Base-by-base conservation (phyloP, 345 rosid genomes). In the Stellera chamaejasme region DNA sequence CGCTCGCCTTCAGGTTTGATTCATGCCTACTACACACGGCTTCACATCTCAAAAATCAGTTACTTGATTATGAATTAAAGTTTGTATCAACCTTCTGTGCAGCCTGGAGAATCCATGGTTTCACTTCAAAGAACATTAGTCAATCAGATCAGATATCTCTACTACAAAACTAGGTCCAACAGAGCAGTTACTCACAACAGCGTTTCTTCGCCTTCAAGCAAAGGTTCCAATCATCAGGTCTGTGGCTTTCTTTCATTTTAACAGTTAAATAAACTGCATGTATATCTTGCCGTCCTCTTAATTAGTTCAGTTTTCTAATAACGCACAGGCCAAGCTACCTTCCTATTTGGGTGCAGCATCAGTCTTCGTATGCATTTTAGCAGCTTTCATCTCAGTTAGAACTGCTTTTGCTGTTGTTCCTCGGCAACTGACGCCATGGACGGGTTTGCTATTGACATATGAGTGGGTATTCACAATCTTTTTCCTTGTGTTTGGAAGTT, bases 391-490 rank as follows among this genome's bases (percentile, higher is more conserved):
- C 56, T 69, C 96, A 66, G 47, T 83, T 64, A 87, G 75, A 48
- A 60, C 81, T 56, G 71, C 85, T 63, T 63, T 88, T 6, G 59
- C 68, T 55, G 71, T 85, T 58, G 88, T 83, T 65, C 96, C 94
- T 50, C 85, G 76, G 28, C 94, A 85, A 78, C 84, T 81, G 73
- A 79, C 54, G 77, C 96, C 94, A 11, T 88, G 91, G 96, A 85
- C 88, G 42, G 96, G 94, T 53, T 57, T 88, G 76, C 64, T 83
- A 25, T 68, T 88, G 75, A 55, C 82, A 66, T 88, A 79, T 48
- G 96, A 88, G 69, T 85, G 88, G 96, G 83, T 85, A 0, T 83
- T 85, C 51, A 66, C 89, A 3, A 62, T 75, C 67, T 88, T 85
- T 77, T 71, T 64, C 63, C 66, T 85, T 16, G 67, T 77, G 46